Conservation (phyloP, 208 protist genomes). For the Acanthamoeba healyi region DNA sequence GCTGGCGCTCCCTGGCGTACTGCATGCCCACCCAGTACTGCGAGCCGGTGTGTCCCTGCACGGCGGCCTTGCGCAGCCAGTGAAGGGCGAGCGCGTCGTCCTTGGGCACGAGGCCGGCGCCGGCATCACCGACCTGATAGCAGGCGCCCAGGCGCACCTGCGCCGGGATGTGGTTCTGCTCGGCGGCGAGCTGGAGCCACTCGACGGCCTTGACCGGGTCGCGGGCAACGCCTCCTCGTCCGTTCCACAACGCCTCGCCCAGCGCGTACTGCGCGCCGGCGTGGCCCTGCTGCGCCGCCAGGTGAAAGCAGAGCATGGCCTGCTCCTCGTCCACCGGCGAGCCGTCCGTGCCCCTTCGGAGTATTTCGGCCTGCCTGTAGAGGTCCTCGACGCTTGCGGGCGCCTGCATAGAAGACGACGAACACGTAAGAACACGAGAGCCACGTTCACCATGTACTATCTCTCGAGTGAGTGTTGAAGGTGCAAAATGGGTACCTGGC, state of each 20-base stretch:
- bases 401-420: not conserved
- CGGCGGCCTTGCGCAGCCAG: not conserved
- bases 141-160: not conserved
- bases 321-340: not conserved
- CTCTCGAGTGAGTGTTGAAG: too few species aligned
- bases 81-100: not conserved
- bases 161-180: constrained; percentile 11
- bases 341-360: not conserved
- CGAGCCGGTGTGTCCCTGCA: not conserved
- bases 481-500: not conserved
- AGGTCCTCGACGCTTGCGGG: not conserved
- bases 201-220: not conserved
- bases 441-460: too few species aligned
- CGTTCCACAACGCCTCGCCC: not conserved
- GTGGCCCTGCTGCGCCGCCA: constrained; percentile 20
- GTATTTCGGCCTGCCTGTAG: not conserved
- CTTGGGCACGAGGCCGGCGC: not conserved
- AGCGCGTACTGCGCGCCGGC: not conserved
- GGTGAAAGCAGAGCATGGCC: constrained; percentile 7
- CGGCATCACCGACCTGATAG: not conserved
- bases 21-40: not conserved
- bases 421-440: too few species aligned
- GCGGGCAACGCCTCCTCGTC: not conserved
- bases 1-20: not conserved
- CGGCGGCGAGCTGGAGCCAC: not conserved